These are phyloP conservation scores for Nothopassalora personata DNA, from an alignment of 2,329 filamentous ascomycete genomes.

Conservation along the genomic window DNA sequence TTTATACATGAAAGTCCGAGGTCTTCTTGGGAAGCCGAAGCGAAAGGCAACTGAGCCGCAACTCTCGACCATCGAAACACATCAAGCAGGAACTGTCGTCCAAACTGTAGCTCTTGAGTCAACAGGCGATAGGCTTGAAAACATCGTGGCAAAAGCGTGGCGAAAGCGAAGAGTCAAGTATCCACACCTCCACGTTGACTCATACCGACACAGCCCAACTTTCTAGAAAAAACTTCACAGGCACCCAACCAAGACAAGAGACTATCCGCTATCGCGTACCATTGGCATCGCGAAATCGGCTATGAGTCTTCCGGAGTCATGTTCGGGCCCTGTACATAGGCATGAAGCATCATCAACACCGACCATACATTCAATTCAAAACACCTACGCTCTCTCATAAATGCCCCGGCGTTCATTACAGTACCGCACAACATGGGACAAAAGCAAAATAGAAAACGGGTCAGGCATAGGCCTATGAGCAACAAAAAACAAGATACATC, in stretches of 20 bases:
- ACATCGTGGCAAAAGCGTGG: background rate
- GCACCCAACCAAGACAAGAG: background rate
- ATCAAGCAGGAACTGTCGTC: background rate
- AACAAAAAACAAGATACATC: background rate
- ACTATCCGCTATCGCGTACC: conserved; percentile 6
- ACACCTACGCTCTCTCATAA: conserved; percentile 3
- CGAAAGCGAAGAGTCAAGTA: background rate
- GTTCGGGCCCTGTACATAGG: background rate
- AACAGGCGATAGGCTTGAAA: background rate
- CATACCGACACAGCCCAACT: background rate
- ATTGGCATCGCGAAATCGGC: conserved; percentile 9
- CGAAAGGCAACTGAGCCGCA: background rate
- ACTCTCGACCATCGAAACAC: background rate
- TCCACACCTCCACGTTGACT: background rate
- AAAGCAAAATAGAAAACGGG: conserved; percentile 20
- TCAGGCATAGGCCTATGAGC: conserved; percentile 14
- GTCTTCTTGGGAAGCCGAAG: background rate
- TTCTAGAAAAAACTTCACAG: background rate
- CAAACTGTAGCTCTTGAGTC: background rate
- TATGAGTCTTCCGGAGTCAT: conserved; percentile 6
- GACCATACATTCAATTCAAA: background rate
- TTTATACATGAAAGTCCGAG: background rate
- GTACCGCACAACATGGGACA: conserved; percentile 6
- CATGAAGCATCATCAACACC: background rate
- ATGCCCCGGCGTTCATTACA: background rate